These are phyloP conservation scores for Ichthyophthirius multifiliis DNA, from an alignment of 169 alveolate genomes.

Conservation along the genomic window DNA sequence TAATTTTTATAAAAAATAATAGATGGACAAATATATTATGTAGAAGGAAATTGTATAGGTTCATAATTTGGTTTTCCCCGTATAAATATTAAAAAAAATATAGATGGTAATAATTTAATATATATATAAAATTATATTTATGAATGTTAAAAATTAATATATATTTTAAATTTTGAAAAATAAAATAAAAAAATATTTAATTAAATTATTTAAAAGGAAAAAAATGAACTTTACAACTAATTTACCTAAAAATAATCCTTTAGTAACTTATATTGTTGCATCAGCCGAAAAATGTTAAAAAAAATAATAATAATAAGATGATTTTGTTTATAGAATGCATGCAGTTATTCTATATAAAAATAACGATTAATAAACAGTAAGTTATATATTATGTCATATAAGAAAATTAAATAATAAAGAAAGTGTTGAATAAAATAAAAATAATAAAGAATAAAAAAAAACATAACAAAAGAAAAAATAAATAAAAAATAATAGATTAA, in stretches of 20 bases:
- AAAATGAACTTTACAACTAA: slow-evolving; percentile 75
- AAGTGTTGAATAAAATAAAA: too few relatives aligned
- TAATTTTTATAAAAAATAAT: neutral
- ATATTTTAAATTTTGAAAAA: too few relatives aligned
- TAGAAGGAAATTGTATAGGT: slow-evolving; percentile 59
- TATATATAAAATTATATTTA: neutral
- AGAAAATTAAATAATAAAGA: neutral
- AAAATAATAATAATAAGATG: neutral
- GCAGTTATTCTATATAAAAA: slow-evolving; percentile 45
- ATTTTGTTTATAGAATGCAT: slow-evolving; percentile 60
- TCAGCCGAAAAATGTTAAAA: slow-evolving; percentile 62
- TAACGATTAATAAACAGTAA: too few relatives aligned
- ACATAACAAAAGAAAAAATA: too few relatives aligned
- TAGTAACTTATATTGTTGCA: slow-evolving; percentile 66
- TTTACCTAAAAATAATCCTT: slow-evolving; percentile 67
- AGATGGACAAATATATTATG: slow-evolving; percentile 64
- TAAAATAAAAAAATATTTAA: neutral
- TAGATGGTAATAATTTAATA: slow-evolving; percentile 37
- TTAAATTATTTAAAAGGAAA: slow-evolving; percentile 48
- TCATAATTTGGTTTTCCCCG: slow-evolving; percentile 74
- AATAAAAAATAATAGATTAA: too few relatives aligned
- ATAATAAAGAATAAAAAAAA: too few relatives aligned
- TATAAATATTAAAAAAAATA: slow-evolving; percentile 46
- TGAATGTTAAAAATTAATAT: neutral
- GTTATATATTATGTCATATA: neutral